Conservation (phyloP, 1,284 basidiomycete species). For the Ganoderma multipileum region DNA sequence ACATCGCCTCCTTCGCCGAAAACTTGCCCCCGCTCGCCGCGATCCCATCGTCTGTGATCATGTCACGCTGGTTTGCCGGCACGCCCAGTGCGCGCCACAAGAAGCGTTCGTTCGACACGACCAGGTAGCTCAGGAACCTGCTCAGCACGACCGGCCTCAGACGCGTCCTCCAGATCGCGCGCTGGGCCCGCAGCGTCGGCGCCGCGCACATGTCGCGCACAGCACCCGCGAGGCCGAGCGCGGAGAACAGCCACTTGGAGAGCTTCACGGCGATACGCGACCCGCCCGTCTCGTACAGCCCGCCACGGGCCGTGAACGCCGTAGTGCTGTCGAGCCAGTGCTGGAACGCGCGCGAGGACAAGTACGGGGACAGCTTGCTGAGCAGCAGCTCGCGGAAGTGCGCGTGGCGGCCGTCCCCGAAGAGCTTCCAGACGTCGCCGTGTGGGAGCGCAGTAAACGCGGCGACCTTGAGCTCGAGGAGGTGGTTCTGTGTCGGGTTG, state of each 20-base stretch:
- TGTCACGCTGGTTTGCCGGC: conserved; percentile 32
- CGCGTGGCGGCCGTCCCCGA: conserved; percentile 31
- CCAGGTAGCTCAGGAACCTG: conserved; percentile 28
- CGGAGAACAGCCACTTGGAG: conserved; percentile 30
- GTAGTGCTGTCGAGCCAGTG: conserved; percentile 31
- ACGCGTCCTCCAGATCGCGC: conserved; percentile 28
- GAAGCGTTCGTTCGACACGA: conserved; percentile 33
- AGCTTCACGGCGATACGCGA: conserved; percentile 33
- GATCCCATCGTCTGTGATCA: conserved; percentile 31
- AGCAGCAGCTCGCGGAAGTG: conserved; percentile 30
- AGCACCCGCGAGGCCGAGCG: conserved; percentile 23
- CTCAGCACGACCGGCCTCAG: conserved; percentile 30
- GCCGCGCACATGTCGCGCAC: conserved; percentile 28
- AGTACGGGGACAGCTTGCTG: conserved; percentile 29
- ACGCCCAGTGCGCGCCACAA: conserved; percentile 33
- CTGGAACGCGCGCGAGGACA: conserved; percentile 33
- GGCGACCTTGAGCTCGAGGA: conserved; percentile 33
- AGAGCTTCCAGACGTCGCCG: conserved; percentile 29
- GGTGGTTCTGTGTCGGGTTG: conserved; percentile 33
- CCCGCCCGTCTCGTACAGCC: conserved; percentile 34
- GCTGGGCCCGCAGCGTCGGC: conserved; percentile 26
- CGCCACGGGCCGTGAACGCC: conserved; percentile 25
- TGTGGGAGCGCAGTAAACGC: conserved; percentile 31
- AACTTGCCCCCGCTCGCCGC: conserved; percentile 20
- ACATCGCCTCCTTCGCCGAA: conserved; percentile 31